Conservation (phyloP, 2,329 filamentous ascomycete species). For the Dactylonectria estremocensis region DNA sequence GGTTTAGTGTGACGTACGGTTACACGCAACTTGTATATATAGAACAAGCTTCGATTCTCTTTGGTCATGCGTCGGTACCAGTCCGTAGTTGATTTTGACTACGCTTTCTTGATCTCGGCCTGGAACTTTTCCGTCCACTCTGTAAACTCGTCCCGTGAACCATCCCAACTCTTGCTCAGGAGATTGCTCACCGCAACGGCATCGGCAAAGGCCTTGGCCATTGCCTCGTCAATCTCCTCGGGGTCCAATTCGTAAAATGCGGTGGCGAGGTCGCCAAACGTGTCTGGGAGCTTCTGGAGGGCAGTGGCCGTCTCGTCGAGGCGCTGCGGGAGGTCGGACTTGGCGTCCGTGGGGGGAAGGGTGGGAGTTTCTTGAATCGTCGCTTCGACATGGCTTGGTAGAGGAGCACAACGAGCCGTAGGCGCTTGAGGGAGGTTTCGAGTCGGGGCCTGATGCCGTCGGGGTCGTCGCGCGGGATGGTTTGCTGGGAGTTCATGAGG, state of each 20-base stretch:
- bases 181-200: conserved; percentile 71
- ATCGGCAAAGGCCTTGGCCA: conserved; percentile 73
- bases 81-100: conserved; percentile 2
- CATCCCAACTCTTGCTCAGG: conserved; percentile 74
- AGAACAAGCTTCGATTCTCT: background rate
- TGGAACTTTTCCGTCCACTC: conserved; percentile 78
- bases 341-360: conserved; percentile 55
- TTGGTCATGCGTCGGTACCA: background rate
- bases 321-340: conserved; percentile 54
- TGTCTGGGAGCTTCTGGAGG: conserved; percentile 74
- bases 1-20: background rate
- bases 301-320: conserved; percentile 71
- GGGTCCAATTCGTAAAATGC: conserved; percentile 81
- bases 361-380: conserved; percentile 73
- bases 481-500: conserved; percentile 73
- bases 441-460: conserved; percentile 76
- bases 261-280: conserved; percentile 78
- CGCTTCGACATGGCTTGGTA: conserved; percentile 81
- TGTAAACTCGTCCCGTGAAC: conserved; percentile 81
- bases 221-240: conserved; percentile 68
- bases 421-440: conserved; percentile 73
- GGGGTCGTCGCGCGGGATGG: conserved; percentile 76
- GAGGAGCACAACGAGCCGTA: conserved; percentile 78
- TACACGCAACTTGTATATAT: background rate
- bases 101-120: conserved; percentile 64